Conservation (phyloP, 192 early-diverging fungal species). For the Coemansia sp. region DNA sequence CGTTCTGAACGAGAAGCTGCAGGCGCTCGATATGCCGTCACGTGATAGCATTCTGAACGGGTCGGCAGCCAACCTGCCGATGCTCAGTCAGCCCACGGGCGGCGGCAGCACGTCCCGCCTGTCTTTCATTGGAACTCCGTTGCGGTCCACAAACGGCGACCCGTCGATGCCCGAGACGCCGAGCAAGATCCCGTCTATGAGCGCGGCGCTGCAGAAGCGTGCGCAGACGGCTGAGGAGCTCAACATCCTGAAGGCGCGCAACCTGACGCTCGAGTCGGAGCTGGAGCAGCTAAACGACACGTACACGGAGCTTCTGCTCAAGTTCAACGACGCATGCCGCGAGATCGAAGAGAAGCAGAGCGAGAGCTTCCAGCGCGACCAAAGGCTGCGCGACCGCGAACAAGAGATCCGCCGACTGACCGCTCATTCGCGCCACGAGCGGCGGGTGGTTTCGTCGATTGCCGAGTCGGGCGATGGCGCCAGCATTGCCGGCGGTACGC, state of each 20-base stretch:
- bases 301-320: slow-evolving; percentile 57
- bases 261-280: slow-evolving; percentile 55
- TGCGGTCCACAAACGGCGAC: not conserved
- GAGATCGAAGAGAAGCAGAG: slow-evolving; percentile 56
- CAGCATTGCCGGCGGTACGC: not conserved
- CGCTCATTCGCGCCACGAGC: slow-evolving; percentile 28
- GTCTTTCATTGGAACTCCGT: not conserved
- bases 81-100: not conserved
- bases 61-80: slow-evolving; percentile 1
- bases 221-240: slow-evolving; percentile 25
- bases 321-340: slow-evolving; percentile 55
- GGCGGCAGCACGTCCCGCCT: not conserved
- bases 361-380: slow-evolving; percentile 53
- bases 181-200: slow-evolving; percentile 22
- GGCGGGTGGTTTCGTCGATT: slow-evolving; percentile 10
- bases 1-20: slow-evolving; percentile 27
- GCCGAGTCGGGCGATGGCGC: slow-evolving; percentile 7
- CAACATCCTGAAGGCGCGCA: slow-evolving; percentile 22
- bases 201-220: slow-evolving; percentile 34
- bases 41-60: slow-evolving; percentile 8
- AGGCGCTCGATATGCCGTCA: slow-evolving; percentile 6
- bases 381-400: slow-evolving; percentile 50
- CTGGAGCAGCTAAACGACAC: slow-evolving; percentile 55
- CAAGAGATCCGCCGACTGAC: slow-evolving; percentile 47
- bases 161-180: slow-evolving; percentile 10